Evolutionary conservation across 805 yeast genomes (phyloP), one percentile per base, ranked within the genome.

Genomic region (Torulaspora delbrueckii): DNA sequence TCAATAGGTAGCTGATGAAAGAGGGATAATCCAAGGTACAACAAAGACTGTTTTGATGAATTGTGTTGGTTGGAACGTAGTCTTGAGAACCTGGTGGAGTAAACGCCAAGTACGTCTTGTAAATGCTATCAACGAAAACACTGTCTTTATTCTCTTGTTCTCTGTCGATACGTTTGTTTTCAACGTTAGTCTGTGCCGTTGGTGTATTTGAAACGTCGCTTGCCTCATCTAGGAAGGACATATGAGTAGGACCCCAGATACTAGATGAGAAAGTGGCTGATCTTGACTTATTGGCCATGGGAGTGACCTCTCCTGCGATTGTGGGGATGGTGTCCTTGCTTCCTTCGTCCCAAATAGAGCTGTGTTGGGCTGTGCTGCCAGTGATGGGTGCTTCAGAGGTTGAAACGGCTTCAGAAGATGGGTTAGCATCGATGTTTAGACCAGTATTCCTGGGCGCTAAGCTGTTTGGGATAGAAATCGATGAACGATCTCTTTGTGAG

Each of bases 281-380:
- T 6, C 39, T 24, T 16, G 37, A 5, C 3, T 40, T 39, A 24
- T 34, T 42, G 22, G 42, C 34, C 16, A 40, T 8, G 12, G 27
- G 32, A 5, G 33, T 27, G 24, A 27, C 8, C 22, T 42, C 43
- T 31, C 36, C 37, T 8, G 4, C 40, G 8, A n/a, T 32, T 8
- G 25, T 16, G 22, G 41, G 34, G 9, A 24, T 30, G 27, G 41
- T 19, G 14, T 23, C 26, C 13, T 42, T 37, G 26, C 25, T 30
- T 12, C n/a, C 43, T 38, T 34, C 40, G 32, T 59, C 61, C 67
- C 67, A 63, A 14, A 63, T 62, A 3, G 67, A 63, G 34, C 52
- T 54, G 19, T 40, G 48, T 10, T 43, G 48, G 9, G 25, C 39
- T 8, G 45, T 1, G 27, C 26, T 36, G 2, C 35, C 18, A 30